These are phyloP conservation scores for Setomelanomma holmii DNA, from an alignment of 2,329 filamentous ascomycete genomes.

Conservation along the genomic window DNA sequence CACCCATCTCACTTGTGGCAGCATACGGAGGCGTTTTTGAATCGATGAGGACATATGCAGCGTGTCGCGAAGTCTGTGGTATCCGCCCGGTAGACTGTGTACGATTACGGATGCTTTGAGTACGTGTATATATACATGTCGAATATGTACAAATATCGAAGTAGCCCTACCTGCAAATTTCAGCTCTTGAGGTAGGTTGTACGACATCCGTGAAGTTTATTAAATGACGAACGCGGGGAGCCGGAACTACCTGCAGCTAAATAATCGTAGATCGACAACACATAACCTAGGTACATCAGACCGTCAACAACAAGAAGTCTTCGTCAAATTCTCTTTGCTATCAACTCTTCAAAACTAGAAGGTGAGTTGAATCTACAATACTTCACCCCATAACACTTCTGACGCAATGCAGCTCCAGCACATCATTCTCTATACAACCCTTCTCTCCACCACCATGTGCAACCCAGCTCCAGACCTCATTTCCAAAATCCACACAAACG, in stretches of 20 bases:
- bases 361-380: no score
- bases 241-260: slow-evolving; percentile 2
- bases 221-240: slow-evolving; percentile 3
- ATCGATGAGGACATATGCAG: no score
- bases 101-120: neutral
- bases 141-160: no score
- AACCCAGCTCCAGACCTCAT: neutral
- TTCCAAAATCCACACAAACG: slow-evolving; percentile 7
- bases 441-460: neutral
- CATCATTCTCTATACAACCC: neutral
- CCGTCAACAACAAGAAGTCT: neutral
- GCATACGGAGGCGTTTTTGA: neutral
- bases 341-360: no score
- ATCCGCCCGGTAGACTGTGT: no score
- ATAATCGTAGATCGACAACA: neutral
- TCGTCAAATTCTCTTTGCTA: no score
- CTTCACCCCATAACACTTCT: neutral
- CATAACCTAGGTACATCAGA: neutral
- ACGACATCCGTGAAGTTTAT: no score
- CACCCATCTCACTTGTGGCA: neutral
- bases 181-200: no score
- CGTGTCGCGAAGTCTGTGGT: no score
- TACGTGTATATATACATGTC: slow-evolving; percentile 1
- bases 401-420: neutral
- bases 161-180: no score